phyloP scores from a whole-genome alignment of 2,329 filamentous ascomycete genomes.

The Neurospora sp. region DNA sequence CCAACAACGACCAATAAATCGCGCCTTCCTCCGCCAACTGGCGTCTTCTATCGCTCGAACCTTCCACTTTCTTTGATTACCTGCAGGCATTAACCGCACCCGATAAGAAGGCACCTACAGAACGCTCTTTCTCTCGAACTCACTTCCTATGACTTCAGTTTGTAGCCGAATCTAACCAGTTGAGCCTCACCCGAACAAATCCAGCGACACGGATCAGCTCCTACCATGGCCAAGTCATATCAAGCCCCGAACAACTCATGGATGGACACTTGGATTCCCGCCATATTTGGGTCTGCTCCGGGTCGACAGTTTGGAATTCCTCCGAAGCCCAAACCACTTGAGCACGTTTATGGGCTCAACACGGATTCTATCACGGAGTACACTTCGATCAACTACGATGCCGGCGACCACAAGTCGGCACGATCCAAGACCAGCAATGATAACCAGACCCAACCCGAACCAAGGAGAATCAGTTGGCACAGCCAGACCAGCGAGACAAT shows the following conservation, averaged over 20 bases:
- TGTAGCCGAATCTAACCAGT: background rate
- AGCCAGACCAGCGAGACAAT: background rate
- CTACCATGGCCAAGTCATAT: background rate
- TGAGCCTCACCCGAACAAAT: background rate
- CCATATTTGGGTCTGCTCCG: background rate
- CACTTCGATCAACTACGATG: background rate
- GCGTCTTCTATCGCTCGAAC: background rate
- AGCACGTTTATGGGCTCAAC: background rate
- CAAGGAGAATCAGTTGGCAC: background rate
- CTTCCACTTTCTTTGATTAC: background rate
- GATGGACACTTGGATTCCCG: background rate
- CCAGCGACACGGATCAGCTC: background rate
- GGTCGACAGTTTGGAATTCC: background rate
- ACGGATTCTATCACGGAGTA: background rate
- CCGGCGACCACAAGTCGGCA: background rate
- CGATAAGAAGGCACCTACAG: background rate
- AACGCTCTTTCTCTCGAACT: background rate
- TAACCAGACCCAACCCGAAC: background rate
- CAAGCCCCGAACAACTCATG: background rate
- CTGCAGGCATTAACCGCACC: background rate
- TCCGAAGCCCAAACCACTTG: background rate
- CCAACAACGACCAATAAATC: background rate
- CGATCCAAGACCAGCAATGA: background rate
- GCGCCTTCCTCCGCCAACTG: background rate
- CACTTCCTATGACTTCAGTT: background rate